These are phyloP conservation scores for Tricholoma sp. DNA, from an alignment of 768 basidiomycete genomes.

Conservation along the genomic window DNA sequence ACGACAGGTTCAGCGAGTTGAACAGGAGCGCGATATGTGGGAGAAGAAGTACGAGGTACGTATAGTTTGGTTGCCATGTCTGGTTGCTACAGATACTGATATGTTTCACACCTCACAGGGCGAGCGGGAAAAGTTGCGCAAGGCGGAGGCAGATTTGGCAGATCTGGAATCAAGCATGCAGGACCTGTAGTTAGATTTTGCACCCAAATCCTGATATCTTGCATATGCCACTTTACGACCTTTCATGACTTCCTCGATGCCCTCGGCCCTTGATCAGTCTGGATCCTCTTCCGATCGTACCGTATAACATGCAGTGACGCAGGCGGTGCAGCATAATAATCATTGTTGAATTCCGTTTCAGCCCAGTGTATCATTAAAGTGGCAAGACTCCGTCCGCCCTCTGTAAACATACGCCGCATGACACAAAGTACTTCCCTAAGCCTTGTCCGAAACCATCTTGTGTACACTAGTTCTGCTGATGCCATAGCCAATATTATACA, in stretches of 20 bases:
- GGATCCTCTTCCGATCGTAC: conserved; percentile 8
- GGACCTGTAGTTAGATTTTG: conserved; percentile 39
- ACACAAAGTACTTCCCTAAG: not conserved
- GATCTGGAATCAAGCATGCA: conserved; percentile 79
- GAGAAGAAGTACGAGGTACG: conserved; percentile 93
- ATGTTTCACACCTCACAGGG: conserved; percentile 45
- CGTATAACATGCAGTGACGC: conserved; percentile 7
- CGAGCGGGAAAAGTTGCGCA: conserved; percentile 59
- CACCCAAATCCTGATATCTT: not conserved
- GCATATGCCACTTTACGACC: conserved; percentile 1
- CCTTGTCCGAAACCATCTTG: too few species aligned
- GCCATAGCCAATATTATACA: not conserved
- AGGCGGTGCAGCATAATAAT: conserved; percentile 12
- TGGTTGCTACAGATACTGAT: conserved; percentile 1
- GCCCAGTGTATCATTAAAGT: not conserved
- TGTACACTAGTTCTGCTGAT: not conserved
- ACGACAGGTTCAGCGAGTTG: conserved; percentile 78
- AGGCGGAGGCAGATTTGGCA: conserved; percentile 77
- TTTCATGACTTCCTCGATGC: not conserved
- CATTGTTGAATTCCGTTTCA: conserved; percentile 4
- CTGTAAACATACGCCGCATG: not conserved
- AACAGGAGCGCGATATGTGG: conserved; percentile 89
- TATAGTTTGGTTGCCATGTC: conserved; percentile 3
- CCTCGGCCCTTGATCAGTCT: conserved; percentile 9
- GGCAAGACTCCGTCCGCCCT: not conserved